A percentile compares a stretch with the other conserved stretches of the same genome.
phyloP scores from a whole-genome alignment of 2,329 filamentous ascomycete genomes.

The Cordyceps cicadae region DNA sequence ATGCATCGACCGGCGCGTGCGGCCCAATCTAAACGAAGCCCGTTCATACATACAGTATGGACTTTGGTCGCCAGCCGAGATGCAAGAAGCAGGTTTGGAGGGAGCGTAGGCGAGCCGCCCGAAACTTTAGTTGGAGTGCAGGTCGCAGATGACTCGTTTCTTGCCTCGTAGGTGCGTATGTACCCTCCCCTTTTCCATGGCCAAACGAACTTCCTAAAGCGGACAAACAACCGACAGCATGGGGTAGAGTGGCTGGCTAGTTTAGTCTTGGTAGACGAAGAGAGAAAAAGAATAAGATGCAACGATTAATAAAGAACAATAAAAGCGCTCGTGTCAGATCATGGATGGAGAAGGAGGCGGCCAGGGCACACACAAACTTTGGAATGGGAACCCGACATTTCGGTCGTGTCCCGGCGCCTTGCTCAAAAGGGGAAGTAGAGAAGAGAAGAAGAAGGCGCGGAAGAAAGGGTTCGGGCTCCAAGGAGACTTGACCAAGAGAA shows the following conservation, averaged over 20 bases:
- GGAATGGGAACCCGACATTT: not conserved
- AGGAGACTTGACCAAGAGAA: not conserved
- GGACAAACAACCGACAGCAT: not conserved
- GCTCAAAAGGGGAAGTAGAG: not conserved
- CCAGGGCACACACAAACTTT: not conserved
- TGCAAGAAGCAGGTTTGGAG: too few species aligned
- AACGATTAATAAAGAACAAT: not conserved
- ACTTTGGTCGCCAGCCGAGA: too few species aligned
- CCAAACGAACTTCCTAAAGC: not conserved
- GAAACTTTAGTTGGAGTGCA: not conserved
- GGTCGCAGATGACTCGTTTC: not conserved
- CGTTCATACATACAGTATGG: not conserved
- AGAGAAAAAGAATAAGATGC: not conserved
- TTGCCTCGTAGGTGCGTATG: not conserved
- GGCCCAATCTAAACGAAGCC: not conserved
- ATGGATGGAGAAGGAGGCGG: not conserved
- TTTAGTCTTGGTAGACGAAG: not conserved
- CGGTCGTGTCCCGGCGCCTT: not conserved
- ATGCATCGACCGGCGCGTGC: not conserved
- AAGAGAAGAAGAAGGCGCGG: not conserved
- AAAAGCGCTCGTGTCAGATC: not conserved
- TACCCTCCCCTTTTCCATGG: not conserved
- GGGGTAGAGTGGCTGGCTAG: not conserved
- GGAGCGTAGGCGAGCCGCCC: too few species aligned
- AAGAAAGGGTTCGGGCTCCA: not conserved